A percentile compares a stretch with the other conserved stretches of the same genome.
These are phyloP conservation scores for Boletellus ananas DNA, from an alignment of 768 basidiomycete species.

Conservation along the genomic window DNA sequence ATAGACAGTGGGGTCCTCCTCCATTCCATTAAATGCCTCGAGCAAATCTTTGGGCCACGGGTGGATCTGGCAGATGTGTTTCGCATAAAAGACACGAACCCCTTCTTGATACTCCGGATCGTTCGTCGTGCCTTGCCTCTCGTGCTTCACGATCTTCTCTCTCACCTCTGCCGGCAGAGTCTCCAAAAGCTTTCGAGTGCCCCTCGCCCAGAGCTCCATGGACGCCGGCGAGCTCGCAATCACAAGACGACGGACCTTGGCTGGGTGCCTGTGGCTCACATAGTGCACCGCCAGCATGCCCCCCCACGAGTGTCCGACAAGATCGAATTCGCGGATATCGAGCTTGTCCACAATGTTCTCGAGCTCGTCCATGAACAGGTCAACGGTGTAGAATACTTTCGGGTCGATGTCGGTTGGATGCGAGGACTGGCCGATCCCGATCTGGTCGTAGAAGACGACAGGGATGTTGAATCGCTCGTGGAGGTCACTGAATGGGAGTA, in stretches of 20 bases:
- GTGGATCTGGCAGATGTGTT: slow-evolving; percentile 33
- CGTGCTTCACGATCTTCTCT: slow-evolving; percentile 30
- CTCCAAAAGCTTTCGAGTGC: slow-evolving; percentile 23
- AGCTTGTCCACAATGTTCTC: slow-evolving; percentile 44
- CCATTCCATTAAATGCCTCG: slow-evolving; percentile 22
- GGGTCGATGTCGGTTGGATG: slow-evolving; percentile 28
- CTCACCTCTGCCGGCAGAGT: slow-evolving; percentile 27
- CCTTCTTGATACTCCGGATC: slow-evolving; percentile 33
- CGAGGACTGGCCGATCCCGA: slow-evolving; percentile 45
- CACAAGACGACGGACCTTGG: slow-evolving; percentile 35
- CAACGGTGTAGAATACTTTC: slow-evolving; percentile 40
- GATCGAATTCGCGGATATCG: slow-evolving; percentile 39
- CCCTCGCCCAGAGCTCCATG: slow-evolving; percentile 25
- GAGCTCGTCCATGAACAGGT: slow-evolving; percentile 54
- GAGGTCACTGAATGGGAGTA: slow-evolving; percentile 38
- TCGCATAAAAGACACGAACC: slow-evolving; percentile 27
- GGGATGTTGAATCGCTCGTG: slow-evolving; percentile 29
- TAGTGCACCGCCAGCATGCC: slow-evolving; percentile 47
- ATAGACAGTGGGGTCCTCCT: slow-evolving; percentile 32
- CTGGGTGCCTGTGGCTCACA: slow-evolving; percentile 36
- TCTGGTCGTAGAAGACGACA: slow-evolving; percentile 50
- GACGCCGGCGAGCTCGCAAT: slow-evolving; percentile 33
- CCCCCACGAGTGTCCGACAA: slow-evolving; percentile 59
- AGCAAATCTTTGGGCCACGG: slow-evolving; percentile 35
- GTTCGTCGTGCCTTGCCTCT: slow-evolving; percentile 31